Conservation (phyloP, 2,329 filamentous ascomycete species). For the Trichothecium sympodiale region DNA sequence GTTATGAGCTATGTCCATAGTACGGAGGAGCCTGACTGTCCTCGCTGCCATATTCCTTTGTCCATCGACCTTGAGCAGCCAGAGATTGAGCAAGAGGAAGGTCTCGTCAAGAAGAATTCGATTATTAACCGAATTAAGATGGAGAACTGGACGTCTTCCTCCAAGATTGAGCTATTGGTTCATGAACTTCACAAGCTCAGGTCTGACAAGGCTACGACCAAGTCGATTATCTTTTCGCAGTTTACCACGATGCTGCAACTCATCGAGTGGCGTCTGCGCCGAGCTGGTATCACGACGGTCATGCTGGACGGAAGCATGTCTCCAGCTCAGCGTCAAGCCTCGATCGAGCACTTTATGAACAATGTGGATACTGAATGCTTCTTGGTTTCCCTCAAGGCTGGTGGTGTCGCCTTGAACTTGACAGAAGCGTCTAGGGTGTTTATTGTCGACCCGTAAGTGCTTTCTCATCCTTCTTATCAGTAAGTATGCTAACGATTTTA, state of each 20-base stretch:
- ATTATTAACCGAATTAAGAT: slow-evolving; percentile 99
- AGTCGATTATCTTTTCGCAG: slow-evolving; percentile 95
- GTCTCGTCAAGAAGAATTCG: slow-evolving; percentile 80
- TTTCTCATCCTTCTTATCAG: not conserved
- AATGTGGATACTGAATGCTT: slow-evolving; percentile 93
- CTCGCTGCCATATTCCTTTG: slow-evolving; percentile 80
- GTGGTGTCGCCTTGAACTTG: slow-evolving; percentile 87
- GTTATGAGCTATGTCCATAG: slow-evolving; percentile 53
- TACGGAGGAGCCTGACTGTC: slow-evolving; percentile 70
- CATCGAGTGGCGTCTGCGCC: slow-evolving; percentile 90
- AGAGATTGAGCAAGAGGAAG: slow-evolving; percentile 86
- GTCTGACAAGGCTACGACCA: slow-evolving; percentile 85
- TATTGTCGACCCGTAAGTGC: slow-evolving; percentile 83
- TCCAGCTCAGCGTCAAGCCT: slow-evolving; percentile 81
- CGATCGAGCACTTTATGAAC: slow-evolving; percentile 93
- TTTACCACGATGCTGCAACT: slow-evolving; percentile 97
- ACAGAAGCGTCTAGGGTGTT: slow-evolving; percentile 93
- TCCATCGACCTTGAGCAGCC: slow-evolving; percentile 91
- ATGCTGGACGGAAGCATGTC: slow-evolving; percentile 99
- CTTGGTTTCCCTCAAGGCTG: slow-evolving; percentile 89
- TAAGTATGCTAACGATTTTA: slow-evolving; percentile 13
- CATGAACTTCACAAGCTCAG: slow-evolving; percentile 89
- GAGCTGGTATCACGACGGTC: slow-evolving; percentile 94
- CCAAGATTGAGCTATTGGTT: slow-evolving; percentile 93
- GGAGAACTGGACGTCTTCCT: slow-evolving; percentile 97